A percentile compares a stretch with the other conserved stretches of the same genome.
phyloP scores from a whole-genome alignment of 768 basidiomycete genomes.

The Leccinum longicurvipes region DNA sequence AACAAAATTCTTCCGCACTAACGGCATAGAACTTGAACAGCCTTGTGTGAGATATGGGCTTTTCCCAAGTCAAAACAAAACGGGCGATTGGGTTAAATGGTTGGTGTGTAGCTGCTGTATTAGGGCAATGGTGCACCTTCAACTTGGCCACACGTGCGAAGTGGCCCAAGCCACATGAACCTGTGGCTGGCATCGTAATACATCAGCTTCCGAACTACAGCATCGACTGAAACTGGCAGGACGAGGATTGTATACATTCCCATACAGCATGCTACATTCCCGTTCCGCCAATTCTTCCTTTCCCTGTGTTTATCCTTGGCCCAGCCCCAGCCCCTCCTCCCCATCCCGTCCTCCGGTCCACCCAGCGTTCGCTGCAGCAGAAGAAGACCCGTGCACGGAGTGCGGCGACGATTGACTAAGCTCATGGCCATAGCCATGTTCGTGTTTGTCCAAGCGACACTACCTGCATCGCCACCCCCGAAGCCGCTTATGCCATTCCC shows the following conservation, averaged over 20 bases:
- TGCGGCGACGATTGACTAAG: background rate
- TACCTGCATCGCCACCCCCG: slow-evolving; percentile 80
- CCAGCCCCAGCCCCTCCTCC: too few relatives aligned
- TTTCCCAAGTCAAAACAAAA: background rate
- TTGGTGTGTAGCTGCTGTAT: background rate
- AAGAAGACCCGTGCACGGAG: background rate
- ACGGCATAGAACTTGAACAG: background rate
- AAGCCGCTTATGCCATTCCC: slow-evolving; percentile 89
- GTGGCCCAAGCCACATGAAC: background rate
- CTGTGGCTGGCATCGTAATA: background rate
- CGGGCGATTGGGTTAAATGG: background rate
- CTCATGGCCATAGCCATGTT: too few relatives aligned
- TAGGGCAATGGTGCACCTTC: background rate
- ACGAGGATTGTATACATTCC: background rate
- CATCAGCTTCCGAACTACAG: background rate
- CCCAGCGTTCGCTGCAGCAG: background rate
- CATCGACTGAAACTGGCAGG: background rate
- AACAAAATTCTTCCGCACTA: too few relatives aligned
- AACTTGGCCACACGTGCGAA: background rate
- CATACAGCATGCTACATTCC: background rate
- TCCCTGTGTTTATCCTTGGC: too few relatives aligned
- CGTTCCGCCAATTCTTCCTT: too few relatives aligned
- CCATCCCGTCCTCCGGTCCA: too few relatives aligned
- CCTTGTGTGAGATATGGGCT: too few relatives aligned
- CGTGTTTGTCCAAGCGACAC: background rate